Percentiles rank a stretch among this genome's conserved stretches.
Conservation (phyloP, 768 basidiomycete genomes). For the Pleurotus sapidus region DNA sequence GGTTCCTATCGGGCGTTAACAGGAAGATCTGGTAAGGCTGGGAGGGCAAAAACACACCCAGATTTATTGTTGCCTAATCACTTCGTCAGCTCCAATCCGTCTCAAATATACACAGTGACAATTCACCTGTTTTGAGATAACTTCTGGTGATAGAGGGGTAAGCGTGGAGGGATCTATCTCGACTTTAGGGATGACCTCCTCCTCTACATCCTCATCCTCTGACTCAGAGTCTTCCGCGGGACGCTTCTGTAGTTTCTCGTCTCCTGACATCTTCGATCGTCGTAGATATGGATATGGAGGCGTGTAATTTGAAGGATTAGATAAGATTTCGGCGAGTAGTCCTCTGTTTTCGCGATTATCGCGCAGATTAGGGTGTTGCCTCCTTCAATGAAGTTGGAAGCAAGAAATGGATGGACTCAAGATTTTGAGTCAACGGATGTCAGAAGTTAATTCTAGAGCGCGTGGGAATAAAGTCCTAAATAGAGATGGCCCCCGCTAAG, state of each 20-base stretch:
- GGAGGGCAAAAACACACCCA: constrained; percentile 48
- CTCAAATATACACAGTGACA: not conserved
- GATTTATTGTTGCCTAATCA: constrained; percentile 86
- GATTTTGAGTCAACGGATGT: too few relatives aligned
- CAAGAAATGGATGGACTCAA: too few relatives aligned
- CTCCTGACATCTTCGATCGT: constrained; percentile 52
- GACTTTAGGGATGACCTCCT: constrained; percentile 58
- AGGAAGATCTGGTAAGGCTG: not conserved
- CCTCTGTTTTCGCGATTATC: too few relatives aligned
- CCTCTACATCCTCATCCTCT: constrained; percentile 56
- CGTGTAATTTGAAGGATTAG: not conserved
- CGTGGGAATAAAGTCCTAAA: too few relatives aligned
- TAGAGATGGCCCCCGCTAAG: too few relatives aligned
- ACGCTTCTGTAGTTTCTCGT: constrained; percentile 63
- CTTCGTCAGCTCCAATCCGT: too few relatives aligned
- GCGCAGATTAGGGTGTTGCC: too few relatives aligned
- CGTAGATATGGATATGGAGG: not conserved
- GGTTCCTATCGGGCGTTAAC: constrained; percentile 56
- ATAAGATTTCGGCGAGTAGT: too few relatives aligned
- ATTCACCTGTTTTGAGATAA: constrained; percentile 87
- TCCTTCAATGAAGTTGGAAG: too few relatives aligned
- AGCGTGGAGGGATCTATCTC: constrained; percentile 80
- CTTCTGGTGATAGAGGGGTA: constrained; percentile 85
- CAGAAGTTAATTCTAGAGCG: too few relatives aligned
- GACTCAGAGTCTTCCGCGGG: constrained; percentile 50